Base-by-base conservation (phyloP, 2,329 filamentous ascomycete genomes). In the Ophiocordyceps australis region DNA sequence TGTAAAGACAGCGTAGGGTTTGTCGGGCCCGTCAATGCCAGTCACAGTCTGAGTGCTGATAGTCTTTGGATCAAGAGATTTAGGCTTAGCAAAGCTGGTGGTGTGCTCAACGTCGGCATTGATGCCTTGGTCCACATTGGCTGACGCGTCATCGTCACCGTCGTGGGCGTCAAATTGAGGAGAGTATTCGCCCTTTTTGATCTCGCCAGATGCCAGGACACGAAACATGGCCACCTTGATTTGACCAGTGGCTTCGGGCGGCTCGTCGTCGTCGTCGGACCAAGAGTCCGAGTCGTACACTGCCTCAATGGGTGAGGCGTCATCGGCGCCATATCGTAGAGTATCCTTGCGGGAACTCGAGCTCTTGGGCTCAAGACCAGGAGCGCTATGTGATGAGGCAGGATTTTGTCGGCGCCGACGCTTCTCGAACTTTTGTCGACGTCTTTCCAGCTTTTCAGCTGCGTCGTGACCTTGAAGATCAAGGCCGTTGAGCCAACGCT, bases 21-120 rank as follows among this genome's bases (percentile, higher is more conserved):
- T 89, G 34, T 95, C 86, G 13, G 85, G 83, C 0, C 83, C 81
- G 48, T 98, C 89, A 34, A 95, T 92, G 12, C 86, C 89, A 7
- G 89, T 95, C n/a, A 98, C 89, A 0, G 89, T 98, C 54, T 98
- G 89, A 3, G 89, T 98, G 45, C 85, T 95, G 45, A 98, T 98
- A 3, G 82, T 83, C 55, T 94, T 94, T 0, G 86, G 86, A 54
- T 95, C 91, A 27, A 94, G 62, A 2, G 82, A 78, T 62, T 94
- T 95, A 10, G 85, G 86, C 54, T 94, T 92, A 8, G 86, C 86
- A 50, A 95, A 95, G 46, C 85, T 93, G 7, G 89, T 95, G 3
- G 89, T 95, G 47, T 98, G 89, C 52, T 95, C 89, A 29, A 94
- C 69, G 42, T 93, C 82, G 21, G 72, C 77, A 39, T 85, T 79